These are phyloP conservation scores for Suillus ampliporus DNA, from an alignment of 768 basidiomycete genomes.

Conservation along the genomic window DNA sequence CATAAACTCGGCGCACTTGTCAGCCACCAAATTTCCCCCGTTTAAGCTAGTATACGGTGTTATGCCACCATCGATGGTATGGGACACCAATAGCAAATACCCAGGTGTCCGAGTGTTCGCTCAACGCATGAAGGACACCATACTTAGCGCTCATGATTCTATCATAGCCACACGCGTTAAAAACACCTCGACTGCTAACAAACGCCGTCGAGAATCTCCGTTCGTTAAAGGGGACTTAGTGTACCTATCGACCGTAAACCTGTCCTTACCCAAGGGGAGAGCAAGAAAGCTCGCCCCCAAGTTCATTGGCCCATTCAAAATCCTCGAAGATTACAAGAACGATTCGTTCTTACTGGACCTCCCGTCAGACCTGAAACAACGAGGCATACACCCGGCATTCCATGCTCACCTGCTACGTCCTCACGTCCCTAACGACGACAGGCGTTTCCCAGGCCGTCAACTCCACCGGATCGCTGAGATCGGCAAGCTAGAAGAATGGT, in stretches of 20 bases:
- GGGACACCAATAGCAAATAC: too few relatives aligned
- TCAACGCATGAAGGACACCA: too few relatives aligned
- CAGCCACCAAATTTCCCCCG: too few relatives aligned
- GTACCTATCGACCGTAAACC: slow-evolving; percentile 41
- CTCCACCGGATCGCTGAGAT: slow-evolving; percentile 28
- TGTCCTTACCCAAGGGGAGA: slow-evolving; percentile 35
- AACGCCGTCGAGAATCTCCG: too few relatives aligned
- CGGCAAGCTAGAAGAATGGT: slow-evolving; percentile 31
- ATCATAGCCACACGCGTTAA: too few relatives aligned
- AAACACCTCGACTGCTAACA: too few relatives aligned
- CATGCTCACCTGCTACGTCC: slow-evolving; percentile 38
- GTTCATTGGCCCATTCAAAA: slow-evolving; percentile 40
- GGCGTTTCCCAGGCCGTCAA: slow-evolving; percentile 35
- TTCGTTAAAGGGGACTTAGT: slow-evolving; percentile 33
- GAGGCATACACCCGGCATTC: slow-evolving; percentile 38
- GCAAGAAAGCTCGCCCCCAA: slow-evolving; percentile 42
- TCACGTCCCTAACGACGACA: slow-evolving; percentile 43
- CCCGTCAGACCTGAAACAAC: slow-evolving; percentile 29
- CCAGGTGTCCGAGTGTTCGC: too few relatives aligned
- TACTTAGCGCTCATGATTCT: too few relatives aligned
- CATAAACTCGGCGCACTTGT: too few relatives aligned
- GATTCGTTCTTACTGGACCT: slow-evolving; percentile 33
- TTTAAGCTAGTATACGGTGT: too few relatives aligned
- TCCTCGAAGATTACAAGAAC: slow-evolving; percentile 25
- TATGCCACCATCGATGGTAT: too few relatives aligned